Evolutionary conservation across 805 yeast genomes (phyloP).

Genomic region (Candida insectorum): DNA sequence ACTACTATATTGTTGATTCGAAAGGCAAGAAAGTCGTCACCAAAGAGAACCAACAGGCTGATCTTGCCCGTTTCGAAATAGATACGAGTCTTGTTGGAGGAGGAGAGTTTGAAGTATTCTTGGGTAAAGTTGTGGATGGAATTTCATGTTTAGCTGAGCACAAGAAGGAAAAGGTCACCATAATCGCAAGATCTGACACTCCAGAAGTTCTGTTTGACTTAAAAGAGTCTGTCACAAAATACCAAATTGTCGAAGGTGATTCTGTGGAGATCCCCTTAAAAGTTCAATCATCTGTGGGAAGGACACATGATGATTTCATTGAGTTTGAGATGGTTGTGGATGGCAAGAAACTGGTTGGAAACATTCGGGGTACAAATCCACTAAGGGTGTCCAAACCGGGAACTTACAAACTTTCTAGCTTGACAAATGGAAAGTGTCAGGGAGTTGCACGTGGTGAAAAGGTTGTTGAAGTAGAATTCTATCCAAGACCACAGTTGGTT

Average conservation of each 20-base stretch:
- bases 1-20: conserved; percentile 62
- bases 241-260: conserved; percentile 61
- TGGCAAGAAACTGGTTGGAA: conserved; percentile 1
- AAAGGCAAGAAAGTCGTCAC: conserved; percentile 2
- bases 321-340: conserved; percentile 24
- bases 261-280: conserved; percentile 51
- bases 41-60: conserved; percentile 2
- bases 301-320: conserved; percentile 25
- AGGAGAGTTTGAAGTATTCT: conserved; percentile 65
- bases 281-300: conserved; percentile 32
- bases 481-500: conserved; percentile 22
- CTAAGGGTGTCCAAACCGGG: conserved; percentile 8
- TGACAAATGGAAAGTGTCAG: conserved; percentile 42
- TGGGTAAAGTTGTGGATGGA: conserved; percentile 69
- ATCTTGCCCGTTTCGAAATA: conserved; percentile 22
- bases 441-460: conserved; percentile 31
- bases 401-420: conserved; percentile 35
- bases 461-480: conserved; percentile 19
- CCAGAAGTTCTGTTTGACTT: conserved; percentile 46
- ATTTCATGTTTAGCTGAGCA: conserved; percentile 74
- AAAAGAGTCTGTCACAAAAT: conserved; percentile 14
- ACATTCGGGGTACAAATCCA: conserved; percentile 3
- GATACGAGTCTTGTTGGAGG: conserved; percentile 54
- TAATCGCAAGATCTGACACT: conserved; percentile 67
- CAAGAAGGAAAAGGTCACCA: conserved; percentile 48